These are phyloP conservation scores for Cucurbita argyrosperma DNA, from an alignment of 306 rosid species.

Conservation along the genomic window DNA sequence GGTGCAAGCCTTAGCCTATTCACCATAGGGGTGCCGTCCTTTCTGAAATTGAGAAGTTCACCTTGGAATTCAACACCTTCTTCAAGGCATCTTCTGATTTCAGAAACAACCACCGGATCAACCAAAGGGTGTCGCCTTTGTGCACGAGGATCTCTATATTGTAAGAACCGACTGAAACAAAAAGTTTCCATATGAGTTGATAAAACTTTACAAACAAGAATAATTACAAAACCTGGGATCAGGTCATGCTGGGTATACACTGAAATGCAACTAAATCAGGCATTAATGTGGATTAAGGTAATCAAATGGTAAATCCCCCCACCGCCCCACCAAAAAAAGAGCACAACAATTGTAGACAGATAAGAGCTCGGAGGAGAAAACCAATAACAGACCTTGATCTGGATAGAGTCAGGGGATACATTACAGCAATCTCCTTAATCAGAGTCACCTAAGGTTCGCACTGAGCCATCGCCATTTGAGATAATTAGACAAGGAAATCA, in stretches of 20 bases:
- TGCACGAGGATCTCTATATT: slow-evolving; percentile 82
- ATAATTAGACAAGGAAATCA: background rate
- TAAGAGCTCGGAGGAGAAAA: background rate
- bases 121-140: slow-evolving; percentile 92
- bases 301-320: background rate
- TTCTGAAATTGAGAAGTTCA: slow-evolving; percentile 83
- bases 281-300: background rate
- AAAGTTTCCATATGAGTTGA: background rate
- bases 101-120: slow-evolving; percentile 93
- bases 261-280: background rate
- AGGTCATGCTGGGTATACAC: background rate
- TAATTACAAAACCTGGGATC: background rate
- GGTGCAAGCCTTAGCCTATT: slow-evolving; percentile 69
- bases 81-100: slow-evolving; percentile 81
- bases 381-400: background rate
- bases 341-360: background rate
- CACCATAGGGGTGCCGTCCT: slow-evolving; percentile 84
- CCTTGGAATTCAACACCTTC: slow-evolving; percentile 86
- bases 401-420: background rate
- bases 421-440: background rate
- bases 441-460: background rate
- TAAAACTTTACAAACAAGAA: background rate
- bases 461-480: background rate
- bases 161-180: slow-evolving; percentile 84
- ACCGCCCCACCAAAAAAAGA: background rate